Evolutionary conservation across 2,329 filamentous ascomycete genomes (phyloP), one percentile per base, ranked within the genome.

Genomic region (Mycosphaerella sp.): DNA sequence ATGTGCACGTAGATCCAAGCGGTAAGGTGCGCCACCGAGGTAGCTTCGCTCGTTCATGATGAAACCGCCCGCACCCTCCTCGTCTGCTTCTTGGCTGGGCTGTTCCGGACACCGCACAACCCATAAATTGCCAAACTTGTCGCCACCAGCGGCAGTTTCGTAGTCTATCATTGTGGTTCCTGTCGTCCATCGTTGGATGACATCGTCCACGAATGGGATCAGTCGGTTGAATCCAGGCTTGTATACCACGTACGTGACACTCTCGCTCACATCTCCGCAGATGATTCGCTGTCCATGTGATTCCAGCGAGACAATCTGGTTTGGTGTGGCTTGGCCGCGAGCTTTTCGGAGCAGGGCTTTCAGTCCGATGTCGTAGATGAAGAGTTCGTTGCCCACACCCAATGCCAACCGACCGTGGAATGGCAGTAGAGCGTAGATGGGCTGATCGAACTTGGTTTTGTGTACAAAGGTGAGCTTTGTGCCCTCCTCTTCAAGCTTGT

Each of bases 101-200:
- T 95, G 93, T 54, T 84, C 76, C 0, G 91, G 89, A 63, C 87
- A 93, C 42, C 93, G 86, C 27, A 98, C 78, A 40, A 98, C 80
- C 84, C 89, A 98, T 13, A 98, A 72, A 63, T 98, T 98, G 54
- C 93, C 94, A 59, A 98, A 99, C 67, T 96, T 97, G 73, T 99
- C 93, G 32, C 91, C 91, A 32, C 91, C 93, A 2, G 89, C 90
- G 18, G 87, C 83, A 1, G 93, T 95, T 68, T 98, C 93, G 69
- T 98, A 99, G 71, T 99, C 93, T 1, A 97, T 84, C 89, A 98
- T 95, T 2, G 89, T 80, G 0, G 87, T 86, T 60, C 87, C 87
- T 0, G 89, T 95, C 1, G 89, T 95, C 87, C 90, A 97, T 28
- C 93, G 83, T 44, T 89, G 79, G 54, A 96, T 79, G 6, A 84